Evolutionary conservation across 257 asterid genomes (phyloP).

Genomic region (Nicotiana tomentosiformis): DNA sequence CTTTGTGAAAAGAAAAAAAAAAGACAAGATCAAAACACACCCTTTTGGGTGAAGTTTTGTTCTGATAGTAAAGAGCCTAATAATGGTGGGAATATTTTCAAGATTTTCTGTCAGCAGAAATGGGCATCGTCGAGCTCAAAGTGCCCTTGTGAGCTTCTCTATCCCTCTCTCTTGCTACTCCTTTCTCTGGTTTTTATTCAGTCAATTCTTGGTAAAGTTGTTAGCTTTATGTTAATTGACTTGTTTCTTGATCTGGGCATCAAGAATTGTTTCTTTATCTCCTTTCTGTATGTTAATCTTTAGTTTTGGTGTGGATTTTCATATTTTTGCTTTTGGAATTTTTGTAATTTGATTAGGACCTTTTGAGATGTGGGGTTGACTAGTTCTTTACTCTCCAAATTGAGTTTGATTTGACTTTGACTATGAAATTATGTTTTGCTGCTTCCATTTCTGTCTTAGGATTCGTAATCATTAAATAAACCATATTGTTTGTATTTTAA

Average conservation of each 20-base stretch:
- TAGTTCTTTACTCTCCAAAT: background rate
- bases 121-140: constrained; percentile 76
- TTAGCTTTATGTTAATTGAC: background rate
- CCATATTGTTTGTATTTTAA: background rate
- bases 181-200: background rate
- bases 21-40: background rate
- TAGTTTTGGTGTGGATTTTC: background rate
- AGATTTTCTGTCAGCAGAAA: constrained; percentile 56
- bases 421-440: background rate
- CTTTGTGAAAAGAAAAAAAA: background rate
- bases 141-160: constrained; percentile 53
- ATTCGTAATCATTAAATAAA: background rate
- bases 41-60: constrained; percentile 2
- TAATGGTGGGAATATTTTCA: constrained; percentile 89
- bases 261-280: background rate
- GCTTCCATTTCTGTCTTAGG: background rate
- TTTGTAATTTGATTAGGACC: background rate
- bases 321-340: background rate
- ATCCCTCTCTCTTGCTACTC: background rate
- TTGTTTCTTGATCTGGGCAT: background rate
- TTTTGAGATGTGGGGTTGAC: background rate
- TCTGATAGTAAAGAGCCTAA: background rate
- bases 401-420: background rate
- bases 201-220: background rate
- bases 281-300: background rate